Evolutionary conservation across 148 eudicot species (phyloP), one percentile per base, ranked within the genome.

Genomic region (Arbutus unedo): DNA sequence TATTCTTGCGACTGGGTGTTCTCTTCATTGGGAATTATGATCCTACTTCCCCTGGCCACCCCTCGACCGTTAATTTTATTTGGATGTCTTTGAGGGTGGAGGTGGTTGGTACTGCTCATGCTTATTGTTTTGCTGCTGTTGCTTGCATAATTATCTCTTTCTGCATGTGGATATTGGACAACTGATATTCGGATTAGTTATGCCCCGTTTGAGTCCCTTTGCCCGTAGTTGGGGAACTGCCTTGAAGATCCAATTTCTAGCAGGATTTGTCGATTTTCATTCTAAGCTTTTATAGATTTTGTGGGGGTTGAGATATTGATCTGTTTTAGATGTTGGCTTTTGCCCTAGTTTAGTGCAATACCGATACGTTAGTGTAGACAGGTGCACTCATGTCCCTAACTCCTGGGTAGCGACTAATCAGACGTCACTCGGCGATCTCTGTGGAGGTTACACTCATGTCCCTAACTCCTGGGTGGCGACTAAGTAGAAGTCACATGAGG

Each of bases 1-100:
- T 43, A 55, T 67, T 70, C 13, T 77, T 67, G 77, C 66, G 57
- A 78, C 43, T 68, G 68, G 66, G 5, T 41, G 70, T 43, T 21
- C 19, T 51, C 25, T 8, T 51, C 11, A 21, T 1, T 68, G 77
- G 81, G 71, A 83, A 64, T 83, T 83, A 77, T 83, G 85, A 53
- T 83, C 73, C 44, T 78, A 25, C 55, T 83, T 55, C 57, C 81
- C 76, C 77, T 6, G 44, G 21, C 72, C 43, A 48, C 70, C 43
- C 80, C 75, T 76, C 8, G 7, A 74, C 74, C 38, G 43, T 77
- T 77, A 5, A 4, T 76, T 60, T 11, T 64, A 64, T 77, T 82
- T 44, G 44, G 67, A 77, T 64, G 41, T 77, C 53, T 67, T 67
- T 41, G 84, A 76, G 84, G 84, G 50, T 41, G 53, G 74, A 66